These are phyloP conservation scores for Aspergillus sp. DNA, from an alignment of 2,329 filamentous ascomycete species.

Conservation along the genomic window DNA sequence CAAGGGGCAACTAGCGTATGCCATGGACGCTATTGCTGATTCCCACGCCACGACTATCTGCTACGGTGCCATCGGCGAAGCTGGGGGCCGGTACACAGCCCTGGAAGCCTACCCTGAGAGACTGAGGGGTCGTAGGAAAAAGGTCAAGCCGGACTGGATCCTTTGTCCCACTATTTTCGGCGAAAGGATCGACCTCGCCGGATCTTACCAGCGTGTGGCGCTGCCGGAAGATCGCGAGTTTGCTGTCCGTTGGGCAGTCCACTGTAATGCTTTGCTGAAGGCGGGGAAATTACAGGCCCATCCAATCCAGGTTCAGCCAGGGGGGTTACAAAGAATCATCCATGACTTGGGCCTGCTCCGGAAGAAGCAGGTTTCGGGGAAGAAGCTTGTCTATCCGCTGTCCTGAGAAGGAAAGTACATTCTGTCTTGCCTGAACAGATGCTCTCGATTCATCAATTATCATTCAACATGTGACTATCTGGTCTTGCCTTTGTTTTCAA, in stretches of 20 bases:
- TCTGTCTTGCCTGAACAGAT: background rate
- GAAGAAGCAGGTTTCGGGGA: background rate
- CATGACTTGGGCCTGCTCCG: background rate
- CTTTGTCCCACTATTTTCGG: background rate
- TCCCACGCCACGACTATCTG: conserved; percentile 3
- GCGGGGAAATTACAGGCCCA: conserved; percentile 12
- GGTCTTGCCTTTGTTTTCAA: background rate
- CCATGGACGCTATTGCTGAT: conserved; percentile 8
- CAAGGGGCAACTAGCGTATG: conserved; percentile 3
- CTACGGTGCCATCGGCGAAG: conserved; percentile 4
- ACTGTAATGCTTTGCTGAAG: conserved; percentile 11
- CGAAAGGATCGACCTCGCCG: background rate
- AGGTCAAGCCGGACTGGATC: background rate
- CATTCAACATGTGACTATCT: background rate
- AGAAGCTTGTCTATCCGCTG: background rate
- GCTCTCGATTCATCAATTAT: no score
- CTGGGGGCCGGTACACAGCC: conserved; percentile 8
- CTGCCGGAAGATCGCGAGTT: conserved; percentile 7
- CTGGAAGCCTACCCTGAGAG: background rate
- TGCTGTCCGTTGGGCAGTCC: background rate
- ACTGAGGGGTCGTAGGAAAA: background rate
- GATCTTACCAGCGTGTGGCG: background rate
- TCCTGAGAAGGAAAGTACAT: background rate
- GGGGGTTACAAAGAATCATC: background rate
- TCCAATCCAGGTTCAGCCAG: background rate